Evolutionary conservation across 805 yeast genomes (phyloP), one percentile per base, ranked within the genome.

Genomic region (Lachancea quebecensis): DNA sequence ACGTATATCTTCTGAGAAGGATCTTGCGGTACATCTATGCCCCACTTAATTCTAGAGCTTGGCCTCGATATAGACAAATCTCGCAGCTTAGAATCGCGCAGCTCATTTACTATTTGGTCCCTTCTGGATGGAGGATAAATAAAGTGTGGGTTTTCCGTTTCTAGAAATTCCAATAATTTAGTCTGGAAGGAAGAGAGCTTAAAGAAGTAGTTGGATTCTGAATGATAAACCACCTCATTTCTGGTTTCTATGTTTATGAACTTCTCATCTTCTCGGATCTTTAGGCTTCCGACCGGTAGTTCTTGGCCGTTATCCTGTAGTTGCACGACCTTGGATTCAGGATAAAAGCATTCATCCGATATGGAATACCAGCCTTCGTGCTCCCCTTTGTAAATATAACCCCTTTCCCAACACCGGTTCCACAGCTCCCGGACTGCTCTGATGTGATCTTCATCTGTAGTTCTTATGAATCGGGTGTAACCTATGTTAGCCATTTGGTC

Each of bases 361-460:
- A 91, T 70, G 6, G 95, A 86, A 60, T 93, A 93, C 98, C 98
- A 93, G 1, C 99, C 99, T 40, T 77, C 65, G 61, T 93, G 99
- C 28, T 74, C 69, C 7, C 95, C 96, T 59, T 82, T 77, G 60
- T 88, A 88, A 1, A 93, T 85, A 52, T 68, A 77, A 0, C 86
- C 91, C 38, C 74, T 78, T 0, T 73, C 66, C 37, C 63, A 48
- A 50, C 93, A 75, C 1, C 67, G 50, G 1, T 71, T 62, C 98
- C 99, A 93, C 50, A 93, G 74, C 28, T 70, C 62, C 30, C 70
- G 68, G 1, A 88, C 95, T 2, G 86, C 78, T 1, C 51, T 65
- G 1, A 74, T 48, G 63, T 93, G 98, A 55, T 90, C 96, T 0
- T 57, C 53, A 57, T 90, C 96, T 0, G 99, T 91, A 1, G 99